These are phyloP conservation scores for Neostapfia colusana DNA, from an alignment of 176 grass and related monocot genomes.

Conservation along the genomic window DNA sequence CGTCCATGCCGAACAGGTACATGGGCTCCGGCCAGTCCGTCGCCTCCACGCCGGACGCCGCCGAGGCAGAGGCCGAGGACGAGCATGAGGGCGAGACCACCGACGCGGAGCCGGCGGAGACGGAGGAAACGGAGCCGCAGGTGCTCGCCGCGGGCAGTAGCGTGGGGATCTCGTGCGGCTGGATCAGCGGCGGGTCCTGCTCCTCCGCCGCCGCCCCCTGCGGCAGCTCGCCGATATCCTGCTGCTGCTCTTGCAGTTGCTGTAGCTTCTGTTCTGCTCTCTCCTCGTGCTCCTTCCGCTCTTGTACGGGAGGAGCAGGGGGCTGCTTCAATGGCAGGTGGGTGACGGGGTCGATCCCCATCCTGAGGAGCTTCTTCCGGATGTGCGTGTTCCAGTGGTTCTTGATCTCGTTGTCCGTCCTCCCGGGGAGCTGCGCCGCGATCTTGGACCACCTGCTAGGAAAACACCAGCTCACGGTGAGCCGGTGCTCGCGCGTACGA, in stretches of 20 bases:
- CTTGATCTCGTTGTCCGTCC: conserved; percentile 99
- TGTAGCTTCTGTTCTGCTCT: not conserved
- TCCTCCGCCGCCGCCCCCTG: not conserved
- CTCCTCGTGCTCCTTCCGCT: not conserved
- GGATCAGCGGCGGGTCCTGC: not conserved
- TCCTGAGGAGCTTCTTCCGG: conserved; percentile 84
- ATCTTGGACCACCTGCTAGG: conserved; percentile 80
- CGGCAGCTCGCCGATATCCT: not conserved
- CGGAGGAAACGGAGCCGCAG: conserved; percentile 41
- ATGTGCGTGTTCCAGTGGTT: conserved; percentile 99
- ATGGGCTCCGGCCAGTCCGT: conserved; percentile 68
- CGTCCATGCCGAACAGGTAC: conserved; percentile 64
- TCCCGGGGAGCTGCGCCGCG: conserved; percentile 68
- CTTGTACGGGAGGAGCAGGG: not conserved
- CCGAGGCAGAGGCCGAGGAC: conserved; percentile 31
- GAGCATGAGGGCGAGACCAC: conserved; percentile 54
- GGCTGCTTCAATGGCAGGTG: conserved; percentile 39
- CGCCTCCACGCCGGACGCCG: conserved; percentile 35
- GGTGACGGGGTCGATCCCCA: conserved; percentile 80
- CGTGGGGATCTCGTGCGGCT: not conserved
- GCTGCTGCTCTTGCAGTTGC: not conserved
- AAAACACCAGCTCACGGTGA: not conserved
- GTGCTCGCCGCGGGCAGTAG: not conserved
- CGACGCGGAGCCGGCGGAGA: conserved; percentile 32
- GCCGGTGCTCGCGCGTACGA: not conserved